Percentiles rank a stretch among this genome's conserved stretches.
phyloP scores from a whole-genome alignment of 495 filamentous ascomycete species.

The Melanomma pulvis-pyrius region DNA sequence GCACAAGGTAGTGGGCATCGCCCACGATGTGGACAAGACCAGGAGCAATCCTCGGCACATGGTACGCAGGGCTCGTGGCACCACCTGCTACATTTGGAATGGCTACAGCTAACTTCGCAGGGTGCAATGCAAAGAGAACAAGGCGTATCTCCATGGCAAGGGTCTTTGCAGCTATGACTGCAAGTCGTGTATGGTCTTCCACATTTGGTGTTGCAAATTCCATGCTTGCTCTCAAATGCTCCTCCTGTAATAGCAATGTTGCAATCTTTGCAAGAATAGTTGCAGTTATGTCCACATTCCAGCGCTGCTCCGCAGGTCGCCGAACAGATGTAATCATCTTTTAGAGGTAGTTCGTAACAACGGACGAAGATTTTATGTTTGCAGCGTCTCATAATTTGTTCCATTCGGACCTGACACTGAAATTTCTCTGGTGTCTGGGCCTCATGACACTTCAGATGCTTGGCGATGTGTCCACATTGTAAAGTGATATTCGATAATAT shows the following conservation, averaged over 20 bases:
- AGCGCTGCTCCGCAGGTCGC: conserved; percentile 52
- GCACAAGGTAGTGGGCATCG: conserved; percentile 62
- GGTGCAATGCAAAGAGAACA: conserved; percentile 58
- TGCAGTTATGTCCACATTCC: conserved; percentile 66
- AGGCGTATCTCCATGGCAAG: conserved; percentile 57
- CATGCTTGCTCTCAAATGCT: background rate
- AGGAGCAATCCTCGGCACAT: conserved; percentile 64
- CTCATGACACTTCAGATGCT: conserved; percentile 56
- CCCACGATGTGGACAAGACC: conserved; percentile 58
- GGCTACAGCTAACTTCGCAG: conserved; percentile 65
- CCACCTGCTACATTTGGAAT: conserved; percentile 62
- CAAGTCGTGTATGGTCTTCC: conserved; percentile 47
- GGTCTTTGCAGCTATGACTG: conserved; percentile 55
- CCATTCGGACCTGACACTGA: conserved; percentile 47
- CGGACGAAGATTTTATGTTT: conserved; percentile 53
- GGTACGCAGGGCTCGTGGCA: conserved; percentile 56
- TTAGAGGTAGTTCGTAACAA: conserved; percentile 27
- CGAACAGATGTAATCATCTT: conserved; percentile 49
- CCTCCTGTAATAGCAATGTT: conserved; percentile 36
- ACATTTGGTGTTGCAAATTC: conserved; percentile 5
- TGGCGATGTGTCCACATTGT: conserved; percentile 60
- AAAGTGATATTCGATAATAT: conserved; percentile 47
- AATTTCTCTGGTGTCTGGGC: conserved; percentile 47
- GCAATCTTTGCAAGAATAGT: conserved; percentile 55
- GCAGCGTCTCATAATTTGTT: conserved; percentile 58